These are phyloP conservation scores for Cercospora zeae-maydis DNA, from an alignment of 2,329 filamentous ascomycete species.

Conservation along the genomic window DNA sequence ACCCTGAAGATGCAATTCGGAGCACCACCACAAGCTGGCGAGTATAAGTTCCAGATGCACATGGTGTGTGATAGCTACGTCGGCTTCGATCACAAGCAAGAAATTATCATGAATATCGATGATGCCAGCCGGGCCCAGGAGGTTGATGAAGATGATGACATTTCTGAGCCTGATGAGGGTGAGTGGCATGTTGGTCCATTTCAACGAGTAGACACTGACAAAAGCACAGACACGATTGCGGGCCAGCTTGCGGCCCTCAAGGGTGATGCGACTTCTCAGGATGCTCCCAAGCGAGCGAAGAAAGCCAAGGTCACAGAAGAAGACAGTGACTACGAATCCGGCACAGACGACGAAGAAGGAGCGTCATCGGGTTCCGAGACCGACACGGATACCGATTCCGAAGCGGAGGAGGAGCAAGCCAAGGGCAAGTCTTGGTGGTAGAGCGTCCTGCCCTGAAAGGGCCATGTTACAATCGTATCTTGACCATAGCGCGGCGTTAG, in stretches of 20 bases:
- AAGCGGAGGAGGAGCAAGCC: constrained; percentile 54
- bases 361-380: constrained; percentile 43
- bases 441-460: neutral
- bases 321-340: constrained; percentile 39
- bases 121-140: constrained; percentile 80
- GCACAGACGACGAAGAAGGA: constrained; percentile 39
- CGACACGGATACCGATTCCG: constrained; percentile 73
- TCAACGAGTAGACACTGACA: constrained; percentile 17
- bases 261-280: constrained; percentile 32
- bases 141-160: constrained; percentile 75
- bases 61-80: constrained; percentile 92
- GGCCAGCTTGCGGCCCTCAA: constrained; percentile 40
- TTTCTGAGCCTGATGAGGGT: constrained; percentile 98
- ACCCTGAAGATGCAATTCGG: constrained; percentile 97
- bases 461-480: neutral
- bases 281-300: constrained; percentile 21
- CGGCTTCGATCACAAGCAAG: constrained; percentile 87
- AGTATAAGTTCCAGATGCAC: constrained; percentile 94
- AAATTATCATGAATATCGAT: constrained; percentile 84
- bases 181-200: constrained; percentile 41
- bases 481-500: constrained; percentile 13
- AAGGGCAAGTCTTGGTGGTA: constrained; percentile 17
- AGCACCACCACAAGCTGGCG: constrained; percentile 83
- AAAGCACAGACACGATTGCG: constrained; percentile 36
- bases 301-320: constrained; percentile 32